Conservation (phyloP, 495 filamentous ascomycete species). For the Penicillium samsonianum region DNA sequence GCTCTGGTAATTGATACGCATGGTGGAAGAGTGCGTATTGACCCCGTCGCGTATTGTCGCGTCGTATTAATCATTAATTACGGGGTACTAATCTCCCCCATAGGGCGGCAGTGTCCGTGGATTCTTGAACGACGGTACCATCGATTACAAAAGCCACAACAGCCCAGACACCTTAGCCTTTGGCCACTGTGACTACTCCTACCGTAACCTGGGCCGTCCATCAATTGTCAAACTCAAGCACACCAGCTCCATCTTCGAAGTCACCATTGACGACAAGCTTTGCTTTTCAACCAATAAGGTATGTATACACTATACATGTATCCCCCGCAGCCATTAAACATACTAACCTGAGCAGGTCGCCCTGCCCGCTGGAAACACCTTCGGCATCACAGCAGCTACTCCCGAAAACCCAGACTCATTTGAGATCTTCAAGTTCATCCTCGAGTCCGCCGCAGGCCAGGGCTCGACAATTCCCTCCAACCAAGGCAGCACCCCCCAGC, state of each 20-base stretch:
- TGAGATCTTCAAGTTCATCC: constrained; percentile 84
- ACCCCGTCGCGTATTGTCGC: not conserved
- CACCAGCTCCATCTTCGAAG: constrained; percentile 61
- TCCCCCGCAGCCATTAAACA: not conserved
- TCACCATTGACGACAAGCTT: constrained; percentile 75
- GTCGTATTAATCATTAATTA: not conserved
- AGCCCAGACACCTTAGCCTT: constrained; percentile 86
- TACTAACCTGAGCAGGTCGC: constrained; percentile 49
- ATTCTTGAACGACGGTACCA: constrained; percentile 89
- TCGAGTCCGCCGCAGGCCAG: constrained; percentile 51
- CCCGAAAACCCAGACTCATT: constrained; percentile 93
- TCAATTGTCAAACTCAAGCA: constrained; percentile 75
- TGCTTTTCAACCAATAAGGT: constrained; percentile 85
- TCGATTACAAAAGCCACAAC: constrained; percentile 75
- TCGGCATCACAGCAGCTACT: constrained; percentile 84
- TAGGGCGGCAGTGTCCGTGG: constrained; percentile 80
- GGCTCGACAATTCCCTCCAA: constrained; percentile 37
- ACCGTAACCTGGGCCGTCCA: constrained; percentile 87
- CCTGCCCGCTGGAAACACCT: constrained; percentile 78
- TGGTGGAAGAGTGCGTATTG: constrained; percentile 61
- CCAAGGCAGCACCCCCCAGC: constrained; percentile 32
- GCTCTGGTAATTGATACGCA: constrained; percentile 86
- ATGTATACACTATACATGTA: constrained; percentile 11
- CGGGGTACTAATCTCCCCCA: constrained; percentile 19
- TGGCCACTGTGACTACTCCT: constrained; percentile 86